Evolutionary conservation across 2,329 filamentous ascomycete species (phyloP), one percentile per base, ranked within the genome.

Genomic region (Neoarthrinium moseri): DNA sequence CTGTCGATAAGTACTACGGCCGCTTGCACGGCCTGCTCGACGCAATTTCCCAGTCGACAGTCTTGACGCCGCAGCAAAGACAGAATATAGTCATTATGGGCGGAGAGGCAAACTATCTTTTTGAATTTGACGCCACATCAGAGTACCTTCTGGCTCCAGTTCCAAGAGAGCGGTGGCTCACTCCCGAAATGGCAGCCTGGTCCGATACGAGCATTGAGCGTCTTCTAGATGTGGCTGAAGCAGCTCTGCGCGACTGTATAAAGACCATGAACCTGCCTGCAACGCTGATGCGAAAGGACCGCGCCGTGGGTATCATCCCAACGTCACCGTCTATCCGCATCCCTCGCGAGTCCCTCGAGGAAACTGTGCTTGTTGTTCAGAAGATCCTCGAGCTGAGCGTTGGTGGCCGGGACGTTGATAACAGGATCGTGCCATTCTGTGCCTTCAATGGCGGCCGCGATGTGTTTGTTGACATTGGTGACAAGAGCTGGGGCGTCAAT

Each of bases 361-460:
- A 99, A 71, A 96, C 92, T 0, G 94, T 99, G 0, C 76, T 99
- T 10, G 90, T 95, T 2, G 89, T 94, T 15, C 92, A 97, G 67
- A 92, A 95, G 64, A 91, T 90, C 39, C 78, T 99, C 4, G 92
- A 97, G 67, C 80, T 91, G 57, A 89, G 85, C 32, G 71, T 79
- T 1, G 86, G 86, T 23, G 87, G 50, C 13, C 47, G 50, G 17
- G 48, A 56, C 45, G 55, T 51, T 49, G 51, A 52, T 43, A 60
- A 56, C 51, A 51, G 53, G 18, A 58, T 49, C 20, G 72, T 99
- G 24, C 94, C 94, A 0, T 99, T 97, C 62, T 99, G 94, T 63
- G 94, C 94, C 18, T 99, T 99, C 74, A 99, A 99, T 66, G 94
- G 92, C 44, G 94, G 94, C 10, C 92, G 94, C 51, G 94, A 99